Conservation (phyloP, 768 basidiomycete genomes). For the Collybia sp. region DNA sequence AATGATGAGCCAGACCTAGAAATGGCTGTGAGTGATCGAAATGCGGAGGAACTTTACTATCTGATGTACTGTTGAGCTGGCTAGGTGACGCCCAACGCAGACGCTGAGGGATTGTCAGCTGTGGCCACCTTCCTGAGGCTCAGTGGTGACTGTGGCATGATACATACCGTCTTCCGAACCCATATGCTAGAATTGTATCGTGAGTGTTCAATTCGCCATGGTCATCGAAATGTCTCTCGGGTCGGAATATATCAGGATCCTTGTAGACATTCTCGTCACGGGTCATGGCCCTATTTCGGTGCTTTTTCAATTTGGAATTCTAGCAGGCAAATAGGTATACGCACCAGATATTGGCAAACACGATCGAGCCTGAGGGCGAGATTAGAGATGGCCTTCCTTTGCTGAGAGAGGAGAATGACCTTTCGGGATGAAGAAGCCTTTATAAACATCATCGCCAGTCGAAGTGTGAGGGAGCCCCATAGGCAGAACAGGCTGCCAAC, state of each 20-base stretch:
- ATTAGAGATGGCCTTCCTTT: neutral
- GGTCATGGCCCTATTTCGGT: neutral
- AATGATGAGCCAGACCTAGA: conserved; percentile 1
- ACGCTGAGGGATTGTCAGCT: neutral
- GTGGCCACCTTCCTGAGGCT: neutral
- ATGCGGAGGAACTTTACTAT: neutral
- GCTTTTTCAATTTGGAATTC: neutral
- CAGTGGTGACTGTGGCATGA: neutral
- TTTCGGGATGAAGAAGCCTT: conserved; percentile 5
- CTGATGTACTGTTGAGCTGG: neutral
- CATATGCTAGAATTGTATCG: neutral
- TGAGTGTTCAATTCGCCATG: neutral
- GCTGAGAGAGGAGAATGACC: neutral
- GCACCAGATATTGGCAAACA: conserved; percentile 8
- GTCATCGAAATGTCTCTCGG: neutral
- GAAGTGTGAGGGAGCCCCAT: conserved; percentile 5
- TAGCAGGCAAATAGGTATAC: neutral
- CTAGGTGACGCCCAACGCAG: neutral
- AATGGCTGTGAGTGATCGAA: neutral
- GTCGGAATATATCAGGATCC: neutral
- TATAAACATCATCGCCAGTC: conserved; percentile 5
- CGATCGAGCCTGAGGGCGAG: conserved; percentile 4
- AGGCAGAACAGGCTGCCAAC: too few species aligned
- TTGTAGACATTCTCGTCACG: neutral
- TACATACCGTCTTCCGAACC: neutral